Conservation (phyloP, 768 basidiomycete species). For the Kwoniella bestiolae region DNA sequence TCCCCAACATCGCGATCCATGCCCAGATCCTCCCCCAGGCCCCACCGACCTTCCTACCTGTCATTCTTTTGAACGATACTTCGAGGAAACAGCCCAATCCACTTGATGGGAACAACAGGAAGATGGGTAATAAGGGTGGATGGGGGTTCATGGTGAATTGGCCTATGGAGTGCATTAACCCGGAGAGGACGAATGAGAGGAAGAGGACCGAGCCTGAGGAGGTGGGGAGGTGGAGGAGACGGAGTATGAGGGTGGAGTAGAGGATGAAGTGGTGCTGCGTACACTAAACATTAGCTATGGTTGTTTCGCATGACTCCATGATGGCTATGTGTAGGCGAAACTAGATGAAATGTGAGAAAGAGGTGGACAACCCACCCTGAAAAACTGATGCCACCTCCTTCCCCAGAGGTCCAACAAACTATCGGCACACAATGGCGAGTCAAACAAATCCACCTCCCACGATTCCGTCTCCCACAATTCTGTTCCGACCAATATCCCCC, state of each 20-base stretch:
- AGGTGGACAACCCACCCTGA: constrained; percentile 22
- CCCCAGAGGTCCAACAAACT: constrained; percentile 56
- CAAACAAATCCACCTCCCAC: constrained; percentile 50
- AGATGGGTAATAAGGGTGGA: constrained; percentile 36
- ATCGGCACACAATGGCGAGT: constrained; percentile 41
- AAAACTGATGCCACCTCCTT: constrained; percentile 55
- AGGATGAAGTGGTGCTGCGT: constrained; percentile 48
- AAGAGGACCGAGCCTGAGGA: constrained; percentile 27
- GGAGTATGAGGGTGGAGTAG: constrained; percentile 38
- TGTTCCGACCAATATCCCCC: constrained; percentile 23
- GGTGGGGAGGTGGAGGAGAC: constrained; percentile 29
- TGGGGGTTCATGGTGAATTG: constrained; percentile 44
- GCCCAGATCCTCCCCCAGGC: constrained; percentile 46
- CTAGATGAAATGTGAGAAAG: background rate
- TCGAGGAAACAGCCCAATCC: constrained; percentile 46
- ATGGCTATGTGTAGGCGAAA: background rate
- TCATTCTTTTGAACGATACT: constrained; percentile 42
- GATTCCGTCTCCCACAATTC: constrained; percentile 42
- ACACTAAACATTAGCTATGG: background rate
- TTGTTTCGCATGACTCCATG: background rate
- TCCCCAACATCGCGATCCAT: constrained; percentile 36
- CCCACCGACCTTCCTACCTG: constrained; percentile 48
- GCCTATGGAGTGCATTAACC: constrained; percentile 48
- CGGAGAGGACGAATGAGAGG: constrained; percentile 48
- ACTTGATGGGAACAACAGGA: constrained; percentile 44